Percentiles rank a stretch among this genome's conserved stretches.
phyloP scores from a whole-genome alignment of 495 filamentous ascomycete genomes.

The Xylaria telfairii region DNA sequence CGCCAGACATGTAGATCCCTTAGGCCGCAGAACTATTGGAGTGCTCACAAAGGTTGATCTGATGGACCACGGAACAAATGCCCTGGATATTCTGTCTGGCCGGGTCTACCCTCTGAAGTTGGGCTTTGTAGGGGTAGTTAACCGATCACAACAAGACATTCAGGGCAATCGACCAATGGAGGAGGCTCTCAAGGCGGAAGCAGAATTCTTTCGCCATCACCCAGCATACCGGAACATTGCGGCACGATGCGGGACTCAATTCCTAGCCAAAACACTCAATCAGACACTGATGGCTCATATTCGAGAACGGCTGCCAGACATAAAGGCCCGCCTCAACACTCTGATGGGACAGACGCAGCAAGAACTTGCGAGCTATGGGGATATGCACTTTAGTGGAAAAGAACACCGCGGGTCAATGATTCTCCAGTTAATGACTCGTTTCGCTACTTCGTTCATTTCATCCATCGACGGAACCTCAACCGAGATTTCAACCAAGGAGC shows the following conservation, averaged over 20 bases:
- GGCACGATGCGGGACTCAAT: conserved; percentile 91
- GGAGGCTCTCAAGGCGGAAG: conserved; percentile 86
- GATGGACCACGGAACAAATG: conserved; percentile 99
- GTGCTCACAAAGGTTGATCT: conserved; percentile 97
- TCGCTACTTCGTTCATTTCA: conserved; percentile 96
- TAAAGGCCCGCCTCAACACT: conserved; percentile 96
- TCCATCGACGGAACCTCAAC: conserved; percentile 98
- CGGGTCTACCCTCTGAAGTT: conserved; percentile 97
- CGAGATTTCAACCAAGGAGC: conserved; percentile 98
- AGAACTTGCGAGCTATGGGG: conserved; percentile 96
- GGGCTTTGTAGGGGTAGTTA: conserved; percentile 97
- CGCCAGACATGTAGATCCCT: conserved; percentile 93
- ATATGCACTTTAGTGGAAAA: conserved; percentile 97
- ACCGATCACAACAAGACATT: conserved; percentile 98
- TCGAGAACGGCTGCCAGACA: conserved; percentile 92
- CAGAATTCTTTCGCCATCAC: conserved; percentile 96
- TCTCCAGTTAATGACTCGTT: conserved; percentile 96
- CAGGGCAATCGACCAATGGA: conserved; percentile 90
- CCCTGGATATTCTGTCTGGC: conserved; percentile 93
- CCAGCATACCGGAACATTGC: conserved; percentile 98
- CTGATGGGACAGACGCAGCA: conserved; percentile 99
- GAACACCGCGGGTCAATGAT: conserved; percentile 95
- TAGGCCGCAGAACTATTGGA: conserved; percentile 93
- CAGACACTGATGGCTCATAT: conserved; percentile 96
- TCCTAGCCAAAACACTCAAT: conserved; percentile 93